These are phyloP conservation scores for Phytomonas sp. DNA, from an alignment of 208 protist genomes.

Conservation along the genomic window DNA sequence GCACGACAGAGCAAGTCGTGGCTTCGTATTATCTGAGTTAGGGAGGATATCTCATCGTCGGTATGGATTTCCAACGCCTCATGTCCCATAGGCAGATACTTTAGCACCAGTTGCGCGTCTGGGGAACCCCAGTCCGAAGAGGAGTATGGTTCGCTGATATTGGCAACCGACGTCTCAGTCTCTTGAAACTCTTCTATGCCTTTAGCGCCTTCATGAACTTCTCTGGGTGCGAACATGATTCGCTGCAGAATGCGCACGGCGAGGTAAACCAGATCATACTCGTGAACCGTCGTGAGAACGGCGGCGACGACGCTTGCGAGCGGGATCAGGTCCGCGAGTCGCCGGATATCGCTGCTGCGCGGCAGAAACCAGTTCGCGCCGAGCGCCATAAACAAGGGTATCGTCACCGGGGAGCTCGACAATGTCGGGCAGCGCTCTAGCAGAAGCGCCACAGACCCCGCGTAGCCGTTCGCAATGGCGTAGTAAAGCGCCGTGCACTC, in stretches of 20 bases:
- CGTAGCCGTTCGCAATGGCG: constrained; percentile 85
- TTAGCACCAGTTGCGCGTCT: background rate
- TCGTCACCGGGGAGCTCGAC: constrained; percentile 37
- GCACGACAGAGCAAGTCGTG: constrained; percentile 31
- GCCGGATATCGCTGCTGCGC: constrained; percentile 55
- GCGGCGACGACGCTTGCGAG: constrained; percentile 40
- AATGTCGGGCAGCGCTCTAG: constrained; percentile 51
- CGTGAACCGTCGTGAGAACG: constrained; percentile 28
- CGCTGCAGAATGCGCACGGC: constrained; percentile 51
- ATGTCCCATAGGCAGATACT: background rate
- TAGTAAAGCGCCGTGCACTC: constrained; percentile 82
- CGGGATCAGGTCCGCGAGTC: constrained; percentile 54
- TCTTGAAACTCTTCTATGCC: background rate
- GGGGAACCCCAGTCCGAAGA: background rate
- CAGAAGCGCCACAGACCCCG: constrained; percentile 37
- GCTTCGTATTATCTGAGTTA: background rate
- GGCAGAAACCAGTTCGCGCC: constrained; percentile 66
- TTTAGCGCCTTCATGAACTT: constrained; percentile 12
- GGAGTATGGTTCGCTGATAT: background rate
- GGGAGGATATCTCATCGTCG: background rate
- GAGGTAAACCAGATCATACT: constrained; percentile 35
- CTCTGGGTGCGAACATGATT: constrained; percentile 45
- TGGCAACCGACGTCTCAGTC: background rate
- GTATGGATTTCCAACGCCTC: background rate
- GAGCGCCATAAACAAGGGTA: constrained; percentile 64